Conservation (phyloP, 768 basidiomycete genomes). For the Lactarius vividus region DNA sequence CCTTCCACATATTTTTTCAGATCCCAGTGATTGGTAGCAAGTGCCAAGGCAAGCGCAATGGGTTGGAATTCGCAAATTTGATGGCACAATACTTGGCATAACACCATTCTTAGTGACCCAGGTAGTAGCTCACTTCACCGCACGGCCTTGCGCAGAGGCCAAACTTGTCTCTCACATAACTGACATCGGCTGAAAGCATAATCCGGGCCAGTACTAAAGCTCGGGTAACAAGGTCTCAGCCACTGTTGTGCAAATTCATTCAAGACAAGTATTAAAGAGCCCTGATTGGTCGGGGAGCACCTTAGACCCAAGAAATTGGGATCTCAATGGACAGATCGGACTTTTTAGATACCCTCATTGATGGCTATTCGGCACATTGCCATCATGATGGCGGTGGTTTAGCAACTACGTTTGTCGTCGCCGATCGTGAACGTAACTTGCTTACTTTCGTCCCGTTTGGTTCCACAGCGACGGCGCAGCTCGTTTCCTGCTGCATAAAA, state of each 20-base stretch:
- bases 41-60: too few relatives aligned
- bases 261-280: background rate
- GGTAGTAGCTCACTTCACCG: background rate
- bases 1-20: background rate
- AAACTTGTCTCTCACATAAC: background rate
- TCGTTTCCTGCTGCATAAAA: conserved; percentile 3
- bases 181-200: background rate
- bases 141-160: background rate
- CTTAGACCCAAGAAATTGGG: background rate
- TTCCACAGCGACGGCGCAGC: background rate
- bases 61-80: too few relatives aligned
- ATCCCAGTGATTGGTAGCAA: background rate
- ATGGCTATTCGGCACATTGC: background rate
- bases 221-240: background rate
- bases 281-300: background rate
- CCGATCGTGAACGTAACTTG: background rate
- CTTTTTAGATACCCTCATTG: background rate
- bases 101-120: background rate
- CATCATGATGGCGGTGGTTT: background rate
- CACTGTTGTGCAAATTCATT: background rate
- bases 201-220: background rate
- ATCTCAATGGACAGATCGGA: background rate
- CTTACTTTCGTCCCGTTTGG: background rate
- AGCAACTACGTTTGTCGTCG: background rate
- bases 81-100: too few relatives aligned